Evolutionary conservation across 257 asterid species (phyloP).

Genomic region (Euphrasia confusa): DNA sequence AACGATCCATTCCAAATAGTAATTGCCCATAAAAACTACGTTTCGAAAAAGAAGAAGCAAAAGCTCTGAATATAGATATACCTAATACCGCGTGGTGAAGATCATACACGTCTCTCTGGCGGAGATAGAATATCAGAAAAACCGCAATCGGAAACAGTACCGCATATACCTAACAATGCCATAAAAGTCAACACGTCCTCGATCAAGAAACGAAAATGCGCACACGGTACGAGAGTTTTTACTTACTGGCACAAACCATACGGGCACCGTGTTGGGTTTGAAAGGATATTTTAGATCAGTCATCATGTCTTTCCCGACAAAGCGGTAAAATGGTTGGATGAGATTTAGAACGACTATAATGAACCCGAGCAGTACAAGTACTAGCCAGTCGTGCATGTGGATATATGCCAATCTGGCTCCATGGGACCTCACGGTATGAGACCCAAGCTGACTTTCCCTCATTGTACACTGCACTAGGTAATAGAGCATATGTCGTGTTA

Average conservation of each 20-base stretch:
- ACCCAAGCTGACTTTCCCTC: constrained; percentile 48
- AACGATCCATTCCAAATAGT: neutral
- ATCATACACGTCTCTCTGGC: constrained; percentile 72
- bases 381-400: constrained; percentile 81
- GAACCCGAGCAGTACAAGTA: constrained; percentile 50
- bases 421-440: constrained; percentile 72
- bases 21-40: neutral
- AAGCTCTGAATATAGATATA: constrained; percentile 27
- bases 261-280: constrained; percentile 57
- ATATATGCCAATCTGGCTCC: constrained; percentile 61
- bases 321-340: constrained; percentile 70
- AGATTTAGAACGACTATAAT: constrained; percentile 37
- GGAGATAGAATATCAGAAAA: constrained; percentile 59
- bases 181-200: constrained; percentile 19
- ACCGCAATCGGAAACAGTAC: constrained; percentile 52
- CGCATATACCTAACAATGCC: constrained; percentile 45
- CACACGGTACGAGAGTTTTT: constrained; percentile 2
- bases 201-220: constrained; percentile 18
- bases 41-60: constrained; percentile 4
- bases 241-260: constrained; percentile 77
- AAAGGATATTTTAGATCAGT: constrained; percentile 68
- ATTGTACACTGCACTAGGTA: constrained; percentile 45
- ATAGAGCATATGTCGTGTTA: neutral
- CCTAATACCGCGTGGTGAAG: constrained; percentile 83
- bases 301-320: constrained; percentile 92